A percentile compares a stretch with the other conserved stretches of the same genome.
Conservation (phyloP, 2,329 filamentous ascomycete species). For the Fusarium sulawesiense region DNA sequence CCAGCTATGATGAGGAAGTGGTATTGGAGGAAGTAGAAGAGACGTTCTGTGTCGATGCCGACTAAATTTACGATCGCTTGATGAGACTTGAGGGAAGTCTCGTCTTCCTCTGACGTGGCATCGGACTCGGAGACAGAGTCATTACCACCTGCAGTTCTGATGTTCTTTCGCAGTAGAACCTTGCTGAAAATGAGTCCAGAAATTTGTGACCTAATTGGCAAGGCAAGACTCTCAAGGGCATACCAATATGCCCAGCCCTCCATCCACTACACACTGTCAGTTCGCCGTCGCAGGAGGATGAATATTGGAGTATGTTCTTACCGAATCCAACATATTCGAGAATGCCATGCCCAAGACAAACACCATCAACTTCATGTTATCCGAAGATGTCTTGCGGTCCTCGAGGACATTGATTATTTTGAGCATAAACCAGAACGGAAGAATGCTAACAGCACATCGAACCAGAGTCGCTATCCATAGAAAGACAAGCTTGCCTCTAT, state of each 20-base stretch:
- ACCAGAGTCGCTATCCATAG: constrained; percentile 68
- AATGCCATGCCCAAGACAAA: constrained; percentile 74
- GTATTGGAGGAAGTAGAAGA: constrained; percentile 74
- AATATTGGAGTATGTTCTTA: constrained; percentile 2
- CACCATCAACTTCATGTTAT: constrained; percentile 67
- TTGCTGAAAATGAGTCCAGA: constrained; percentile 80
- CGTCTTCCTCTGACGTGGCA: constrained; percentile 49
- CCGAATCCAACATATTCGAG: constrained; percentile 64
- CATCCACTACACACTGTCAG: constrained; percentile 57
- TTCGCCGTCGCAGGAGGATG: neutral
- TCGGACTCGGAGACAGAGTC: constrained; percentile 50
- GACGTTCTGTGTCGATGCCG: constrained; percentile 75
- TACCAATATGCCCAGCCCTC: constrained; percentile 75
- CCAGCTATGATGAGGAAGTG: constrained; percentile 69
- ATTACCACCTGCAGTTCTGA: constrained; percentile 69
- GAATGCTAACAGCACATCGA: constrained; percentile 69
- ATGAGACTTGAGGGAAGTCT: constrained; percentile 55
- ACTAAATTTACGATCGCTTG: constrained; percentile 82
- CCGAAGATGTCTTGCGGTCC: constrained; percentile 56
- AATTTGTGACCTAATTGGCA: constrained; percentile 76
- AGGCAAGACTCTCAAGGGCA: constrained; percentile 68
- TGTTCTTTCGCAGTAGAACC: constrained; percentile 78
- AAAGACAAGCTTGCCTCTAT: constrained; percentile 64
- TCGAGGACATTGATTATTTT: constrained; percentile 74
- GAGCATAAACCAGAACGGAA: constrained; percentile 75